These are phyloP conservation scores for Populus hybrid DNA, from an alignment of 441 rosid genomes.

Conservation along the genomic window DNA sequence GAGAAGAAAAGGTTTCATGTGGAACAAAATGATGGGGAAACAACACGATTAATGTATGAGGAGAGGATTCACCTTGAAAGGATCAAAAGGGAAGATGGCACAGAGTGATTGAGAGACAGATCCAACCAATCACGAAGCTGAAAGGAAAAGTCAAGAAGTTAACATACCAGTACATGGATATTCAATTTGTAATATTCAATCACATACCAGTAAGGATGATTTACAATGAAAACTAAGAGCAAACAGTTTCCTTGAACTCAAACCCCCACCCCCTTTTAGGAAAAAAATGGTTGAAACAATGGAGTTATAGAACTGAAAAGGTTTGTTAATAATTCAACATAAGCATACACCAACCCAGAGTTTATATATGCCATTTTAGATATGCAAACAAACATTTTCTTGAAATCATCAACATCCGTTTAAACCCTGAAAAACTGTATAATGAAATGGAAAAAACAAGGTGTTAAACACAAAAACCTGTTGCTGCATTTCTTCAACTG, in stretches of 20 bases:
- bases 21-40: neutral
- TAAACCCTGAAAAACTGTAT: neutral
- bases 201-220: neutral
- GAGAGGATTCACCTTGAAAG: constrained; percentile 56
- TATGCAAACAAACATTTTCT: neutral
- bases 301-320: neutral
- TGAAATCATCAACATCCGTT: neutral
- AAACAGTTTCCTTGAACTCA: neutral
- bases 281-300: neutral
- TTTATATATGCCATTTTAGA: neutral
- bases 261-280: neutral
- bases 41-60: constrained; percentile 6
- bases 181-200: neutral
- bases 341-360: neutral
- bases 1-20: neutral
- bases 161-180: neutral
- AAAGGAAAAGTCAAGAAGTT: constrained; percentile 21
- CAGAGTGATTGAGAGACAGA: constrained; percentile 76
- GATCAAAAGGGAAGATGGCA: constrained; percentile 78
- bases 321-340: neutral
- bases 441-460: too few species aligned
- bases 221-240: neutral
- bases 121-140: constrained; percentile 90
- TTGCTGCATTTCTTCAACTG: constrained; percentile 91
- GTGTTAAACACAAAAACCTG: constrained; percentile 44